Percentiles rank a stretch among this genome's conserved stretches.
phyloP scores from a whole-genome alignment of 2,329 filamentous ascomycete species.

The Stemphylium lycopersici region DNA sequence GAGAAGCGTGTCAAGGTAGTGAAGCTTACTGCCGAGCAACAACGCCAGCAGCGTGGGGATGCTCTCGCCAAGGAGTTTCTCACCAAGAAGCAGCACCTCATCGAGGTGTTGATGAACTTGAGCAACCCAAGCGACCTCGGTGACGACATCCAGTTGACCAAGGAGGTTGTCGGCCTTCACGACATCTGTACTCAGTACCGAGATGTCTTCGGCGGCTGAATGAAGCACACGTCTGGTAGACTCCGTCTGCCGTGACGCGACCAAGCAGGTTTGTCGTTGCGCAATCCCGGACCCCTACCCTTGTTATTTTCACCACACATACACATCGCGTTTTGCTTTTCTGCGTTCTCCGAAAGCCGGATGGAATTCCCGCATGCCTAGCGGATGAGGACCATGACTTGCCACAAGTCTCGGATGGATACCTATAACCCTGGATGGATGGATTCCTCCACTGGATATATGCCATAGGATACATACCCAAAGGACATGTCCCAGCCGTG shows the following conservation, averaged over 20 bases:
- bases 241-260: slow-evolving; percentile 23
- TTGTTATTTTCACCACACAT: slow-evolving; percentile 25
- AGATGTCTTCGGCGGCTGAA: slow-evolving; percentile 44
- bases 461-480: slow-evolving; percentile 19
- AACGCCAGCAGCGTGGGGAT: slow-evolving; percentile 40
- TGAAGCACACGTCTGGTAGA: slow-evolving; percentile 19
- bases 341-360: slow-evolving; percentile 28
- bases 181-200: slow-evolving; percentile 45
- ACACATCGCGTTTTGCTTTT: slow-evolving; percentile 30
- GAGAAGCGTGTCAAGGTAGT: slow-evolving; percentile 45
- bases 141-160: slow-evolving; percentile 44
- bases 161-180: slow-evolving; percentile 43
- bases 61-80: slow-evolving; percentile 40
- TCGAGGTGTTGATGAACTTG: slow-evolving; percentile 40
- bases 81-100: slow-evolving; percentile 44
- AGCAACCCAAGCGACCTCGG: slow-evolving; percentile 43
- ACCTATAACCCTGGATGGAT: slow-evolving; percentile 18
- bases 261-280: slow-evolving; percentile 40
- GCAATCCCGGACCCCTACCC: slow-evolving; percentile 23
- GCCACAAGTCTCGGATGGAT: slow-evolving; percentile 34
- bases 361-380: slow-evolving; percentile 30
- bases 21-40: slow-evolving; percentile 43
- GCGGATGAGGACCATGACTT: slow-evolving; percentile 32
- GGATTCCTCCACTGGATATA: slow-evolving; percentile 18
- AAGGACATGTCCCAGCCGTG: slow-evolving; percentile 35